Evolutionary conservation across 2,329 filamentous ascomycete genomes (phyloP).

Genomic region (Furcasterigmium sp.): DNA sequence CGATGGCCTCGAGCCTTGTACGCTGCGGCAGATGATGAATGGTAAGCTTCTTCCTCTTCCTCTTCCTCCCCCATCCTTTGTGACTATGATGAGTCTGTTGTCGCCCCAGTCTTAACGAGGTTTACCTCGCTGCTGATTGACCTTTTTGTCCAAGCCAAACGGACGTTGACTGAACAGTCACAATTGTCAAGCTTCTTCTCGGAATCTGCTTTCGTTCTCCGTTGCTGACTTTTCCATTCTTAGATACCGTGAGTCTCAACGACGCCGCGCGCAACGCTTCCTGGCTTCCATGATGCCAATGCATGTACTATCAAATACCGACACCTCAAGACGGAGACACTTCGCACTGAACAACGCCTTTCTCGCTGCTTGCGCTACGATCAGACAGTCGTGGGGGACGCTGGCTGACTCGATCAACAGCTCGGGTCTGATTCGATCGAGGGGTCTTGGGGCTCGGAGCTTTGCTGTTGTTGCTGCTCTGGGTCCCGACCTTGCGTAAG

Average conservation of each 20-base stretch:
- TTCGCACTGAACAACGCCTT: constrained; percentile 17
- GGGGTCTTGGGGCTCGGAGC: too few species aligned
- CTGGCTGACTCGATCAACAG: not conserved
- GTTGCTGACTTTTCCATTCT: constrained; percentile 3
- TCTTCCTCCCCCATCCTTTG: constrained; percentile 7
- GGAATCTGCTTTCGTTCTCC: not conserved
- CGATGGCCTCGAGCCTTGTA: not conserved
- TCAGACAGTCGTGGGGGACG: not conserved
- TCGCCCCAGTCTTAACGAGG: constrained; percentile 46
- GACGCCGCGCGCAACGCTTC: not conserved
- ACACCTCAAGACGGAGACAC: constrained; percentile 31
- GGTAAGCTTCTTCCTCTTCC: constrained; percentile 12
- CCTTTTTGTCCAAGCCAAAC: constrained; percentile 49
- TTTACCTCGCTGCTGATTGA: constrained; percentile 42
- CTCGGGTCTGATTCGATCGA: not conserved
- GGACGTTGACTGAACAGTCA: constrained; percentile 41
- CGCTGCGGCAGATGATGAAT: constrained; percentile 5
- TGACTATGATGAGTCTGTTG: constrained; percentile 39
- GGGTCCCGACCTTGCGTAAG: constrained; percentile 5
- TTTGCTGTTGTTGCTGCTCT: too few species aligned
- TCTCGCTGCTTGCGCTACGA: not conserved
- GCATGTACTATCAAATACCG: constrained; percentile 43
- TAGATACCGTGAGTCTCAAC: not conserved
- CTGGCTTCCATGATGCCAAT: constrained; percentile 31
- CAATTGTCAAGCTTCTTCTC: not conserved